Base-by-base conservation (phyloP, 441 rosid genomes). In the Croton laevigatus region DNA sequence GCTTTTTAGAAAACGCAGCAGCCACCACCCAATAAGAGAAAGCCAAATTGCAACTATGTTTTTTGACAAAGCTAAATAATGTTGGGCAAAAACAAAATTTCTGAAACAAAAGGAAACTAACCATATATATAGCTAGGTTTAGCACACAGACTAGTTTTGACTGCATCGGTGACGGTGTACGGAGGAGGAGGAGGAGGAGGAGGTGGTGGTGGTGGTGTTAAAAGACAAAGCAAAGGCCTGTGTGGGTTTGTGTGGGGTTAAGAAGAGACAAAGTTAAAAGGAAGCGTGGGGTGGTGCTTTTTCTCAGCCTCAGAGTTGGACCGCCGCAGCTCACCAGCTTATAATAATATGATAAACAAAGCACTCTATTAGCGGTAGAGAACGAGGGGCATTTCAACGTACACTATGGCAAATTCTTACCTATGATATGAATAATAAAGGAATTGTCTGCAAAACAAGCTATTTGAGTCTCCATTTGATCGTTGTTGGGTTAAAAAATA, bases 171-270 rank as follows among this genome's bases (percentile, higher is more conserved):
- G 53, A 74, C 59, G 83, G 90, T 70, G 10, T 40, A 40, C 10
- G 32, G 32, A 27, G 32, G 32, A 27, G 32, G 32, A 27, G 32
- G 32, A 27, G 32, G 32, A 27, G 32, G 32, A 27, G 32, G 32
- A 27, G 32, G 32, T 1, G 32, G 32, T 1, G 32, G 32, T 2
- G 32, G 78, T 71, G 82, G 6, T 76, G 76, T 77, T 82, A 92
- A 81, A 82, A 78, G 71, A 68, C 81, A 81, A 85, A 86, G 88
- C 81, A 74, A 27, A 11, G 73, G 81, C 79, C n/a, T n/a, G n/a
- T n/a, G n/a, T n/a, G n/a, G n/a, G n/a, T n/a, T n/a, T n/a, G 86
- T 84, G 88, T 83, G 90, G 89, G 88, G 83, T 75, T 80, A 83
- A 69, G 49, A 79, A 22, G 44, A 40, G 44, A 40, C 44, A 40